Percentiles rank a stretch among this genome's conserved stretches.
Evolutionary conservation across 306 rosid genomes (phyloP).

Genomic region (Elaeagnus macrophylla): DNA sequence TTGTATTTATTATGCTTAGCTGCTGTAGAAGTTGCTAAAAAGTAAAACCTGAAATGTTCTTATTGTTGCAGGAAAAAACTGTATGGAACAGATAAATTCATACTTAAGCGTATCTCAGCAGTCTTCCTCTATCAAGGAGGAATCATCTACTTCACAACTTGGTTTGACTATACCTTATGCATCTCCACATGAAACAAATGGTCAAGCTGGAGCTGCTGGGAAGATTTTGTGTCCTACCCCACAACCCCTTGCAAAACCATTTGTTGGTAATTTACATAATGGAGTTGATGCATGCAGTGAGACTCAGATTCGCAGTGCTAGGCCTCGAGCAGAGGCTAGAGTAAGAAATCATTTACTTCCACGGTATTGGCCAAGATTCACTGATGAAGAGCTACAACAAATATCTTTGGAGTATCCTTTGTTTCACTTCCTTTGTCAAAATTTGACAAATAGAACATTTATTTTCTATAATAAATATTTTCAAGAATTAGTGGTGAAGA

Average conservation of each 20-base stretch:
- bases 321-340: slow-evolving; percentile 77
- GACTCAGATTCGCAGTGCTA: slow-evolving; percentile 67
- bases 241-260: slow-evolving; percentile 49
- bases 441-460: no score
- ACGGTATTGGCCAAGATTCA: slow-evolving; percentile 96
- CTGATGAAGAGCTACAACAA: slow-evolving; percentile 87
- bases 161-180: slow-evolving; percentile 58
- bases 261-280: slow-evolving; percentile 37
- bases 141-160: slow-evolving; percentile 61
- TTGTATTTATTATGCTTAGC: background rate
- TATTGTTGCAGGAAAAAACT: slow-evolving; percentile 58
- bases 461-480: no score
- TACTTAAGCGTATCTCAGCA: slow-evolving; percentile 61
- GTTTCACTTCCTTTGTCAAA: background rate
- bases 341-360: slow-evolving; percentile 86
- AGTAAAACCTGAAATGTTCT: slow-evolving; percentile 17
- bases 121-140: slow-evolving; percentile 63
- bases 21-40: slow-evolving; percentile 11
- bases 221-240: slow-evolving; percentile 52
- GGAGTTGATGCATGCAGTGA: slow-evolving; percentile 65
- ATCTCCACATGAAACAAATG: slow-evolving; percentile 63
- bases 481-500: no score
- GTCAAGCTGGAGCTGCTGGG: slow-evolving; percentile 53
- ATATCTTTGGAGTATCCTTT: slow-evolving; percentile 92
- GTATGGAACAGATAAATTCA: slow-evolving; percentile 57